Percentiles rank a stretch among this genome's conserved stretches.
Evolutionary conservation across 352 stramenopile genomes (phyloP).

Genomic region (Globisporangium okanoganense): DNA sequence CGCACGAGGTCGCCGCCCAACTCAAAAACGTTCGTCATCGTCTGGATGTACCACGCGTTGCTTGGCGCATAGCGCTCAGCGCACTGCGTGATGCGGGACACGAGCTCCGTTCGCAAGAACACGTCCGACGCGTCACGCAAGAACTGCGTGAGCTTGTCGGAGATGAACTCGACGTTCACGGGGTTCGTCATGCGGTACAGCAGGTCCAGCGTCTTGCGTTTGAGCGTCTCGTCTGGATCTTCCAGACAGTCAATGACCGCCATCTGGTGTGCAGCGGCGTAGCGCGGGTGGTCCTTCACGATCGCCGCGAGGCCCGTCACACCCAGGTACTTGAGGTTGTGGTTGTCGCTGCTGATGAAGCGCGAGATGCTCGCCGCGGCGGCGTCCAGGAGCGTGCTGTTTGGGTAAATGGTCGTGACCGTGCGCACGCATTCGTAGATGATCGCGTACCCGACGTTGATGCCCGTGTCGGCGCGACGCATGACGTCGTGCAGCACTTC

Average conservation of each 20-base stretch:
- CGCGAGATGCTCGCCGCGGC: conserved; percentile 90
- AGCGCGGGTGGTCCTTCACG: conserved; percentile 94
- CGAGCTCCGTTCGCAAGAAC: conserved; percentile 97
- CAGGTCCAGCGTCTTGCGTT: conserved; percentile 97
- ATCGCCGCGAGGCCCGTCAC: conserved; percentile 98
- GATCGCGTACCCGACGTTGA: conserved; percentile 99
- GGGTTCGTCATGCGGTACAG: conserved; percentile 99
- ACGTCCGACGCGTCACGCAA: conserved; percentile 94
- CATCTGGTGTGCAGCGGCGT: conserved; percentile 99
- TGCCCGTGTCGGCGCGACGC: conserved; percentile 97
- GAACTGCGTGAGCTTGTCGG: conserved; percentile 97
- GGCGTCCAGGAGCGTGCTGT: conserved; percentile 95
- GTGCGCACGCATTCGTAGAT: conserved; percentile 99
- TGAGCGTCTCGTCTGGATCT: conserved; percentile 98
- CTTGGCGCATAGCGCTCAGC: conserved; percentile 96
- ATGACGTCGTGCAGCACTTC: conserved; percentile 98
- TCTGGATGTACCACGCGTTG: conserved; percentile 99
- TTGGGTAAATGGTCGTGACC: conserved; percentile 99
- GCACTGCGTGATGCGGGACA: conserved; percentile 96
- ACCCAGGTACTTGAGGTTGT: conserved; percentile 99
- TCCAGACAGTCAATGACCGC: conserved; percentile 99
- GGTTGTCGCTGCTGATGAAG: conserved; percentile 94
- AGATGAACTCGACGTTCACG: conserved; percentile 99
- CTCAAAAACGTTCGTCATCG: conserved; percentile 97
- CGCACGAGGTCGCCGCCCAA: conserved; percentile 96